Percentiles rank a stretch among this genome's conserved stretches.
phyloP scores from a whole-genome alignment of 345 rosid genomes.

The Eucalyptus pauciflora region DNA sequence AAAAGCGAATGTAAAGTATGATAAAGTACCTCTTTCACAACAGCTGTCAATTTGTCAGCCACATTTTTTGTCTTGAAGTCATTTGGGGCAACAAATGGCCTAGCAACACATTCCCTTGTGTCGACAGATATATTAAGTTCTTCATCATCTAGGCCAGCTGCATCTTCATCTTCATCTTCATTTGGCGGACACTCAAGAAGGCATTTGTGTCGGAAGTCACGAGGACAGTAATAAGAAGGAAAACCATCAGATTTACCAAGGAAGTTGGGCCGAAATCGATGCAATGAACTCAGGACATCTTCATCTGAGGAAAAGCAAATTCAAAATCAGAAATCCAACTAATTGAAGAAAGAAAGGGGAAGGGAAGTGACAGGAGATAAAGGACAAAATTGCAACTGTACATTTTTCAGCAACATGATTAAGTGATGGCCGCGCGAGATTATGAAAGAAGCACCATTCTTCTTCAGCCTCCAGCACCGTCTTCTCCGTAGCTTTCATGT shows the following conservation, averaged over 20 bases:
- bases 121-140: constrained; percentile 15
- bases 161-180: constrained; percentile 15
- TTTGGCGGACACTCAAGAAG: constrained; percentile 27
- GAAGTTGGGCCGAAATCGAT: constrained; percentile 68
- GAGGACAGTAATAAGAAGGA: constrained; percentile 49
- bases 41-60: constrained; percentile 27
- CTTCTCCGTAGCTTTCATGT: constrained; percentile 12
- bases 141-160: constrained; percentile 28
- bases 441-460: constrained; percentile 82
- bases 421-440: constrained; percentile 57
- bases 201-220: constrained; percentile 62
- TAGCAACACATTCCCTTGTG: constrained; percentile 41
- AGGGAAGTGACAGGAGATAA: not conserved
- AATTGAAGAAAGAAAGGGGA: not conserved
- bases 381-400: constrained; percentile 18
- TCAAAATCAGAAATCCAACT: not conserved
- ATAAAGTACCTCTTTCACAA: constrained; percentile 60
- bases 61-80: constrained; percentile 38
- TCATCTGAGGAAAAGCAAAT: constrained; percentile 47
- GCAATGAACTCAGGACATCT: constrained; percentile 51
- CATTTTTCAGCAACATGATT: constrained; percentile 67
- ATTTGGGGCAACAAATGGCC: constrained; percentile 54
- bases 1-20: not conserved
- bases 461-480: constrained; percentile 49
- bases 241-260: constrained; percentile 31